Conservation (phyloP, 2,329 filamentous ascomycete genomes). For the Cordyceps fumosorosea region DNA sequence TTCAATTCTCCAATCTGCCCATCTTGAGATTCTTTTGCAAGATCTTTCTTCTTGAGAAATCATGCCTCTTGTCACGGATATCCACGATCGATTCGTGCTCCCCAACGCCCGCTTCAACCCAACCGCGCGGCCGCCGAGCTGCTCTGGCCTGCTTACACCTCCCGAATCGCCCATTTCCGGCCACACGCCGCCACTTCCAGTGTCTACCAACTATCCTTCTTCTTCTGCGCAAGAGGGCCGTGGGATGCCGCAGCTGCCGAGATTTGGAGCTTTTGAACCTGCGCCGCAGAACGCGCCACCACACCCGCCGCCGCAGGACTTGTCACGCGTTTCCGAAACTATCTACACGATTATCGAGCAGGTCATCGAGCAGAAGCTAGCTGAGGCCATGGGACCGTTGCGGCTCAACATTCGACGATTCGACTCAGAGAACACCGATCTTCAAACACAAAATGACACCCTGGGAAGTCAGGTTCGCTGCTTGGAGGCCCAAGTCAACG, state of each 20-base stretch:
- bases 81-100: neutral
- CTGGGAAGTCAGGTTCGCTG: constrained; percentile 14
- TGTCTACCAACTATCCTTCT: neutral
- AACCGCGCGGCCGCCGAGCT: neutral
- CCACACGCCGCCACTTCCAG: neutral
- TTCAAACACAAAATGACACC: constrained; percentile 21
- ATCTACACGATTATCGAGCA: constrained; percentile 26
- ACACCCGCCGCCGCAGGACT: neutral
- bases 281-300: neutral
- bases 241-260: no score
- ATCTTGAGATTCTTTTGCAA: neutral
- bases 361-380: constrained; percentile 26
- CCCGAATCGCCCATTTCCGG: constrained; percentile 18
- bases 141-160: constrained; percentile 15
- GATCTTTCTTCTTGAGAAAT: neutral
- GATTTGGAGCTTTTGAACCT: neutral
- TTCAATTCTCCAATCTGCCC: neutral
- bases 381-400: constrained; percentile 25
- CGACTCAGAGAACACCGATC: constrained; percentile 16
- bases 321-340: constrained; percentile 16
- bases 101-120: constrained; percentile 4
- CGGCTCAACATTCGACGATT: constrained; percentile 21
- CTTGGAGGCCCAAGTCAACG: neutral
- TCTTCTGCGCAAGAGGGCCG: neutral
- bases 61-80: neutral